These are phyloP conservation scores for Neoascochyta sp. DNA, from an alignment of 2,329 filamentous ascomycete species.

Conservation along the genomic window DNA sequence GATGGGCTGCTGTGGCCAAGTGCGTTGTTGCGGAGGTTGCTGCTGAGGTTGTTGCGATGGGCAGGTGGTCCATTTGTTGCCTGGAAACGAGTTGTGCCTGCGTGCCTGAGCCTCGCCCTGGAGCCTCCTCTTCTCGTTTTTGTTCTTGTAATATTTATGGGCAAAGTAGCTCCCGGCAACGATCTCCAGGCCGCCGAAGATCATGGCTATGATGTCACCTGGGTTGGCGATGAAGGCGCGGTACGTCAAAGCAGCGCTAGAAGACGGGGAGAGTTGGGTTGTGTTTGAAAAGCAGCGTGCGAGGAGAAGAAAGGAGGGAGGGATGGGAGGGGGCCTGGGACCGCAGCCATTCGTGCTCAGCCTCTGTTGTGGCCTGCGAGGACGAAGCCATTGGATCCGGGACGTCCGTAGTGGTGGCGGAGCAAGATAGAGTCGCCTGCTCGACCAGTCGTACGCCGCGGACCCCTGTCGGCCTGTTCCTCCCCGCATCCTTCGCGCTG, in stretches of 20 bases:
- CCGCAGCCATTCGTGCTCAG: conserved; percentile 18
- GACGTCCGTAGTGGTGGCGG: conserved; percentile 20
- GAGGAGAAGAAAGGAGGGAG: too few species aligned
- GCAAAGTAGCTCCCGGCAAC: conserved; percentile 35
- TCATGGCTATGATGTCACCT: conserved; percentile 34
- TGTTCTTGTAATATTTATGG: conserved; percentile 36
- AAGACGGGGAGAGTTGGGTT: conserved; percentile 1
- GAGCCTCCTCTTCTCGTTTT: conserved; percentile 29
- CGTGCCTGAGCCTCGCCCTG: conserved; percentile 23
- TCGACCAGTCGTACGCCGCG: too few species aligned
- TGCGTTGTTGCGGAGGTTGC: conserved; percentile 11
- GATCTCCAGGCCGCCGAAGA: conserved; percentile 39
- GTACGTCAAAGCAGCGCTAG: background rate
- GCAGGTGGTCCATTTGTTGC: conserved; percentile 13
- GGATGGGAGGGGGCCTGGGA: conserved; percentile 15
- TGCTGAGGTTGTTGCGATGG: conserved; percentile 12
- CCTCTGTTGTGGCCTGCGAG: conserved; percentile 17
- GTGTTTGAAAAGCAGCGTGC: conserved; percentile 1
- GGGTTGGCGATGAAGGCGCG: background rate
- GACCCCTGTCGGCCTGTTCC: too few species aligned
- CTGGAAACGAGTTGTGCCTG: conserved; percentile 29
- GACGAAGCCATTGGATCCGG: conserved; percentile 18
- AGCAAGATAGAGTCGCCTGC: too few species aligned
- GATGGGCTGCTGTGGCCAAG: conserved; percentile 8
- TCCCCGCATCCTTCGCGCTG: too few species aligned